Percentiles rank a stretch among this genome's conserved stretches.
phyloP scores from a whole-genome alignment of 257 asterid species.

The Nicotiana otophora region DNA sequence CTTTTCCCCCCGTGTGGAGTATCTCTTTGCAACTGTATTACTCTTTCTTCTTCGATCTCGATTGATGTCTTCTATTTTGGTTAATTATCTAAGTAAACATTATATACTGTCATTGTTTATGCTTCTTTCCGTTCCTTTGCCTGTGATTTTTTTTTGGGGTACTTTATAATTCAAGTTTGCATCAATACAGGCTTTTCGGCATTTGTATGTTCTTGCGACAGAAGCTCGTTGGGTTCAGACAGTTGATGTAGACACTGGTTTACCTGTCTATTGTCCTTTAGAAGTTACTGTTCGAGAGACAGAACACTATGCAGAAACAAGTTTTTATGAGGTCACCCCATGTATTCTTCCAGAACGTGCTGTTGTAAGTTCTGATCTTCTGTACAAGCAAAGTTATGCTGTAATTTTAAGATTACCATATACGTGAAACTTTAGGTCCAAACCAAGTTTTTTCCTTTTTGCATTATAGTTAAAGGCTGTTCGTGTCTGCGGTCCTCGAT shows the following conservation, averaged over 20 bases:
- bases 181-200: slow-evolving; percentile 81
- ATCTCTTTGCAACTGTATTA: not conserved
- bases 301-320: slow-evolving; percentile 73
- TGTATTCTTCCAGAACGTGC: slow-evolving; percentile 96
- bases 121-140: not conserved
- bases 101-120: not conserved
- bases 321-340: slow-evolving; percentile 93
- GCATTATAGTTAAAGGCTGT: slow-evolving; percentile 74
- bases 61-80: not conserved
- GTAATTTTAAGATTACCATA: slow-evolving; percentile 5
- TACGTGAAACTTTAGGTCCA: not conserved
- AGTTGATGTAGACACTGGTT: slow-evolving; percentile 86
- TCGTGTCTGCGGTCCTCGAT: slow-evolving; percentile 98
- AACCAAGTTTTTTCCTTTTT: slow-evolving; percentile 16
- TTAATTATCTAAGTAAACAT: not conserved
- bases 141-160: not conserved
- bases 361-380: slow-evolving; percentile 49
- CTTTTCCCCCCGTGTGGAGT: not conserved
- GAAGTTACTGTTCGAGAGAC: slow-evolving; percentile 84
- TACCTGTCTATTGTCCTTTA: slow-evolving; percentile 92
- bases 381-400: not conserved
- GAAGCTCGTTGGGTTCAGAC: slow-evolving; percentile 99
- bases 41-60: not conserved
- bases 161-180: not conserved
- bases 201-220: slow-evolving; percentile 93